These are phyloP conservation scores for Annona cherimola DNA, from an alignment of 164 flowering plant genomes.

Conservation along the genomic window DNA sequence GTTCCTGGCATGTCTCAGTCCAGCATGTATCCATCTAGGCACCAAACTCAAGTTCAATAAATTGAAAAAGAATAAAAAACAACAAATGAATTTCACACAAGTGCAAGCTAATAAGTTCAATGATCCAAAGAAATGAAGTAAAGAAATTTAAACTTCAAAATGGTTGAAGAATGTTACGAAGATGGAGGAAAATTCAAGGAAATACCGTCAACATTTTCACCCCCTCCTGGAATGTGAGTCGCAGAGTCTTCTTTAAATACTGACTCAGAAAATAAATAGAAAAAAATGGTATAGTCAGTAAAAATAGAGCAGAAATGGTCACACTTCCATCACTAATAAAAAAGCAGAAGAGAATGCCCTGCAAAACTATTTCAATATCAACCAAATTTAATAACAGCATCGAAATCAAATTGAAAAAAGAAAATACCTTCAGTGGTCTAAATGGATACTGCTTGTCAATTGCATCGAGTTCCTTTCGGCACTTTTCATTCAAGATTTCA, in stretches of 20 bases:
- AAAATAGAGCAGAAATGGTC: neutral
- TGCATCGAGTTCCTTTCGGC: conserved; percentile 69
- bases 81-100: no score
- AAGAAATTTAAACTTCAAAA: no score
- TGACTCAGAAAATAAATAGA: conserved; percentile 25
- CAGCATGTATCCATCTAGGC: no score
- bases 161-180: neutral
- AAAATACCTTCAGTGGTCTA: conserved; percentile 70
- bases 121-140: no score
- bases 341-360: neutral
- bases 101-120: no score
- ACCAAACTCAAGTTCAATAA: no score
- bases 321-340: neutral
- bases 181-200: neutral
- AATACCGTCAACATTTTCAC: conserved; percentile 82
- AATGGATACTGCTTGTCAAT: conserved; percentile 72
- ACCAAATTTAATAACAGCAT: neutral
- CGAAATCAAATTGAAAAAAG: neutral
- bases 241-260: conserved; percentile 67
- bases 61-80: no score
- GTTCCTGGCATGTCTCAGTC: no score
- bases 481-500: conserved; percentile 61
- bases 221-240: conserved; percentile 84
- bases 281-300: conserved; percentile 8
- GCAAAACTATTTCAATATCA: neutral